Percentiles rank a stretch among this genome's conserved stretches.
These are phyloP conservation scores for Xylogone sp. DNA, from an alignment of 2,329 filamentous ascomycete genomes.

Conservation along the genomic window DNA sequence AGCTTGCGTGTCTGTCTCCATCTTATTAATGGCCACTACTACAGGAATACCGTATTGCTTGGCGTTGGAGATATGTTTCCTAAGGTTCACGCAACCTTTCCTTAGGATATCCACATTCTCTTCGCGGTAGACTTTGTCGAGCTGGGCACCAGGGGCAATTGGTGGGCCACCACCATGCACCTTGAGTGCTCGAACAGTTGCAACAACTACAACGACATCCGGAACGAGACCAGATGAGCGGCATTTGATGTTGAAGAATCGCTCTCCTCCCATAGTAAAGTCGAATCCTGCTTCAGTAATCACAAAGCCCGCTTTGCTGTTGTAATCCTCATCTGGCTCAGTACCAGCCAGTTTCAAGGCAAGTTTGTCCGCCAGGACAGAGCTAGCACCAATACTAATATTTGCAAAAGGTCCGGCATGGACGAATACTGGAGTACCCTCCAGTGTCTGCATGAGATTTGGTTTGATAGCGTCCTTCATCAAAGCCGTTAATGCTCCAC, in stretches of 20 bases:
- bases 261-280: constrained; percentile 99
- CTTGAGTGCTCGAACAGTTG: constrained; percentile 92
- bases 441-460: constrained; percentile 96
- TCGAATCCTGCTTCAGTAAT: constrained; percentile 98
- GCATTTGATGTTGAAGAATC: constrained; percentile 99
- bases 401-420: constrained; percentile 98
- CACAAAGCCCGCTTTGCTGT: constrained; percentile 82
- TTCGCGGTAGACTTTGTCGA: constrained; percentile 84
- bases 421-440: constrained; percentile 95
- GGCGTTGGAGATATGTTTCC: constrained; percentile 92
- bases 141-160: constrained; percentile 78
- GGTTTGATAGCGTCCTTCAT: constrained; percentile 99
- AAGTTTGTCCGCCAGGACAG: constrained; percentile 90
- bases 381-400: constrained; percentile 96
- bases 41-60: constrained; percentile 87
- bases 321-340: constrained; percentile 82
- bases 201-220: constrained; percentile 91
- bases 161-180: constrained; percentile 96
- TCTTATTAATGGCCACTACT: constrained; percentile 95
- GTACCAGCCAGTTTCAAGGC: constrained; percentile 94
- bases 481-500: constrained; percentile 86
- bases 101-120: constrained; percentile 93
- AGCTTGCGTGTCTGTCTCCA: constrained; percentile 88
- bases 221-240: constrained; percentile 88
- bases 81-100: constrained; percentile 87